A percentile compares a stretch with the other conserved stretches of the same genome.
phyloP scores from a whole-genome alignment of 2,329 filamentous ascomycete species.

The Arthrobotrys pseudoclavata region DNA sequence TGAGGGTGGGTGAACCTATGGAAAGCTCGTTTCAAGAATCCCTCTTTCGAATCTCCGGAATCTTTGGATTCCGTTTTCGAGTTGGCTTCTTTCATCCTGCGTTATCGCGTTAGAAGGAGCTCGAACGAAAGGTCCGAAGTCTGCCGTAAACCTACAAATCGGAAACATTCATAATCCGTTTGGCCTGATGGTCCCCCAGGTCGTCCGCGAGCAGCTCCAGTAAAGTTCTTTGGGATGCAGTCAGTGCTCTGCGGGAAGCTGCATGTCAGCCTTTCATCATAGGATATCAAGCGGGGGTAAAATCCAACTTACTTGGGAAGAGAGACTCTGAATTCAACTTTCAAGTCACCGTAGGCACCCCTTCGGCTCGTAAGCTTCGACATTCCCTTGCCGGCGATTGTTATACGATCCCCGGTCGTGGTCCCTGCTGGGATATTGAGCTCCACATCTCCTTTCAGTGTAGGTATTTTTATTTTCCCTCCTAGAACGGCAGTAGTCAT shows the following conservation, averaged over 20 bases:
- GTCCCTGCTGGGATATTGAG: constrained; percentile 93
- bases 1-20: constrained; percentile 47
- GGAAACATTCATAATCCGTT: constrained; percentile 87
- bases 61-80: constrained; percentile 14
- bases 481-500: constrained; percentile 93
- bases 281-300: background rate
- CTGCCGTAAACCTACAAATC: constrained; percentile 62
- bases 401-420: constrained; percentile 91
- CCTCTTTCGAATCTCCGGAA: constrained; percentile 25
- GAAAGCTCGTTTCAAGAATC: constrained; percentile 49
- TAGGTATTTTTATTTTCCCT: constrained; percentile 89
- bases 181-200: constrained; percentile 91
- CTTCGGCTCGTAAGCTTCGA: constrained; percentile 78
- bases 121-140: background rate
- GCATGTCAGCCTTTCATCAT: constrained; percentile 21
- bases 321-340: constrained; percentile 91
- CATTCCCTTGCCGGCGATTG: constrained; percentile 92
- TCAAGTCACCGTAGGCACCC: constrained; percentile 81
- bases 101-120: background rate
- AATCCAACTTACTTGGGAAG: constrained; percentile 84
- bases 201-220: constrained; percentile 97
- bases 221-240: constrained; percentile 89
- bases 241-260: constrained; percentile 70
- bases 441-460: constrained; percentile 88
- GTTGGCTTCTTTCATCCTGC: constrained; percentile 40